Percentiles rank a stretch among this genome's conserved stretches.
Conservation (phyloP, 1,284 basidiomycete genomes). For the Trametes hirsuta region DNA sequence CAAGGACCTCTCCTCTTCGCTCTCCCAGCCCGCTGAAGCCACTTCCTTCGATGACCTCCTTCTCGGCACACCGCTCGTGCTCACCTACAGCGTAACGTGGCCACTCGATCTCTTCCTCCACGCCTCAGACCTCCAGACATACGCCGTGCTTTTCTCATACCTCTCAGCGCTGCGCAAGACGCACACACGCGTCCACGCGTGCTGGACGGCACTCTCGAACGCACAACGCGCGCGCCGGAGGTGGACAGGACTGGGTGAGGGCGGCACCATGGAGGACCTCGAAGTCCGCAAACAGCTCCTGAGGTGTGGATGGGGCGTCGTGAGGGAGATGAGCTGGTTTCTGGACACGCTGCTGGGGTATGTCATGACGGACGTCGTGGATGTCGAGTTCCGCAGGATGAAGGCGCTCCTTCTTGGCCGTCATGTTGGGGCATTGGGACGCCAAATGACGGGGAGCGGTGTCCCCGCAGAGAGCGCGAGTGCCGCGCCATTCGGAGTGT, state of each 20-base stretch:
- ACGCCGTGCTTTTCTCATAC: slow-evolving; percentile 81
- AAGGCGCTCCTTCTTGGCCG: slow-evolving; percentile 53
- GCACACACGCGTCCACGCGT: slow-evolving; percentile 76
- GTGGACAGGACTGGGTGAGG: slow-evolving; percentile 88
- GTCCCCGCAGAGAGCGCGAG: not conserved
- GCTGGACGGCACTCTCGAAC: slow-evolving; percentile 84
- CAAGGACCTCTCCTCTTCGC: slow-evolving; percentile 39
- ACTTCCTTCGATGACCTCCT: slow-evolving; percentile 73
- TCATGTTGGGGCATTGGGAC: slow-evolving; percentile 15
- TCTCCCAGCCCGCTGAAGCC: slow-evolving; percentile 39
- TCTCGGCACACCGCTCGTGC: slow-evolving; percentile 74
- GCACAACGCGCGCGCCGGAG: slow-evolving; percentile 78
- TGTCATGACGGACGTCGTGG: slow-evolving; percentile 89
- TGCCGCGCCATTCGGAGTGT: slow-evolving; percentile 8
- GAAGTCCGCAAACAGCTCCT: slow-evolving; percentile 65
- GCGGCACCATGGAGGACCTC: slow-evolving; percentile 75
- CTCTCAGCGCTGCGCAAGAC: slow-evolving; percentile 83
- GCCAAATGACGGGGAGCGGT: slow-evolving; percentile 28
- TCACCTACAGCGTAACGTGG: slow-evolving; percentile 78
- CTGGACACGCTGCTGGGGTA: slow-evolving; percentile 82
- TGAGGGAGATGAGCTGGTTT: slow-evolving; percentile 90
- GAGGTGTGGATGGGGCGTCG: slow-evolving; percentile 83
- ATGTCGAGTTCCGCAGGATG: slow-evolving; percentile 77
- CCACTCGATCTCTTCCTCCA: slow-evolving; percentile 90
- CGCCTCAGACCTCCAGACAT: slow-evolving; percentile 71